A percentile compares a stretch with the other conserved stretches of the same genome.
Evolutionary conservation across 1,284 basidiomycete species (phyloP).

Genomic region (Ustilago xerochloae): DNA sequence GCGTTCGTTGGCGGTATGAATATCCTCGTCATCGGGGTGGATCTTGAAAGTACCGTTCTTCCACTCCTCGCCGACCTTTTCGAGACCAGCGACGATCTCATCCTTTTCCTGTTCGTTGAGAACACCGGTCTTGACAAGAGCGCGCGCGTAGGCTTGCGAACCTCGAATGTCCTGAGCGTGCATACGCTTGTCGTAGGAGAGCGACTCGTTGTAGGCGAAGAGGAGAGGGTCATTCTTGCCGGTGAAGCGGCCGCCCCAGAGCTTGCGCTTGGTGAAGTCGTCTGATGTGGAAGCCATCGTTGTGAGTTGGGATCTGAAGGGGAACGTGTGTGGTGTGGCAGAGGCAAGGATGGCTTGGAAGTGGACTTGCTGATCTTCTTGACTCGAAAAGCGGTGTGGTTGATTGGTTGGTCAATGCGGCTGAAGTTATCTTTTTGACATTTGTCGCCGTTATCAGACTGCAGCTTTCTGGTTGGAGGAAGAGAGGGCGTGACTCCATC

Average conservation of each 20-base stretch:
- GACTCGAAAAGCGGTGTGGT: not conserved
- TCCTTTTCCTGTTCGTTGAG: constrained; percentile 77
- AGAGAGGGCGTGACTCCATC: no score
- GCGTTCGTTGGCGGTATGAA: constrained; percentile 99
- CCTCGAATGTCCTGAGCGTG: constrained; percentile 89
- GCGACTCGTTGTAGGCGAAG: constrained; percentile 72
- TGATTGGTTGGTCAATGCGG: constrained; percentile 3
- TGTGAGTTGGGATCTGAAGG: not conserved
- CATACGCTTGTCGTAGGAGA: constrained; percentile 95
- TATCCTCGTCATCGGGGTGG: constrained; percentile 88
- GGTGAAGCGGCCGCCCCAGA: constrained; percentile 68
- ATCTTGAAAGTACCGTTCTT: constrained; percentile 65
- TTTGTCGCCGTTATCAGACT: not conserved
- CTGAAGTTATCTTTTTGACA: not conserved
- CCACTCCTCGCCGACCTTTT: constrained; percentile 86
- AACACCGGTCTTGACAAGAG: constrained; percentile 82
- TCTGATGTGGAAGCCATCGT: constrained; percentile 44
- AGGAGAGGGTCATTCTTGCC: constrained; percentile 65
- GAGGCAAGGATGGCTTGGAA: not conserved
- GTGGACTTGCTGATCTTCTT: not conserved
- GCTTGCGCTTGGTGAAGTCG: constrained; percentile 66
- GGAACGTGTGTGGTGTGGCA: not conserved
- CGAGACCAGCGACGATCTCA: constrained; percentile 82
- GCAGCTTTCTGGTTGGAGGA: not conserved
- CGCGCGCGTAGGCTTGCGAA: constrained; percentile 94